Base-by-base conservation (phyloP, 257 asterid species). In the Oldenlandia corymbosa region DNA sequence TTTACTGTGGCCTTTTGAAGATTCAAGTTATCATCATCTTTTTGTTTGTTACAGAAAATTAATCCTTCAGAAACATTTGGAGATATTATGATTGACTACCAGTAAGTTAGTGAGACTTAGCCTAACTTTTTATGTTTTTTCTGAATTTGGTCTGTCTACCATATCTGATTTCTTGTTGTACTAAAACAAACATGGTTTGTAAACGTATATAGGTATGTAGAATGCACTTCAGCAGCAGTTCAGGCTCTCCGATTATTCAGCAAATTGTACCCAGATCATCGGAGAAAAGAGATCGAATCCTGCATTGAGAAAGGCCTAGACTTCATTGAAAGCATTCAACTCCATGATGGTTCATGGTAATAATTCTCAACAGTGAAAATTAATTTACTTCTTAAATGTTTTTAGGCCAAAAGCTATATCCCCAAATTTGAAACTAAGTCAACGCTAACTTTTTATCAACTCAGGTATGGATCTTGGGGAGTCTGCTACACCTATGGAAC, bases 381-480 rank as follows among this genome's bases (percentile, higher is more conserved):
- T n/a, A n/a, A n/a, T n/a, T 30, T 21, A 17, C 61, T 34, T 34
- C 32, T n/a, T 0, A 20, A 52, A 52, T 3, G n/a, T 50, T 9
- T 7, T 11, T 1, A 5, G 48, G 21, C 1, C 10, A 42, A 30
- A 27, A 42, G 1, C 5, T 46, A 18, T 9, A 8, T 8, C 24
- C 23, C n/a, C 7, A 31, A n/a, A n/a, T n/a, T n/a, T n/a, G n/a
- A n/a, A n/a, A n/a, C n/a, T n/a, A n/a, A n/a, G n/a, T n/a, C n/a
- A n/a, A n/a, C n/a, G n/a, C n/a, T n/a, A n/a, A n/a, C n/a, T n/a
- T n/a, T n/a, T 34, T 3, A 34, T 34, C 4, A 3, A 12, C 27
- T 5, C 5, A 85, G 88, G 88, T 86, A 84, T 71, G 95, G 89
- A 42, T 84, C 86, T 18, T 84, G 89, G 95, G 95, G 89, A 69